Conservation (phyloP, 2,329 filamentous ascomycete genomes). For the Fusarium annulatum region DNA sequence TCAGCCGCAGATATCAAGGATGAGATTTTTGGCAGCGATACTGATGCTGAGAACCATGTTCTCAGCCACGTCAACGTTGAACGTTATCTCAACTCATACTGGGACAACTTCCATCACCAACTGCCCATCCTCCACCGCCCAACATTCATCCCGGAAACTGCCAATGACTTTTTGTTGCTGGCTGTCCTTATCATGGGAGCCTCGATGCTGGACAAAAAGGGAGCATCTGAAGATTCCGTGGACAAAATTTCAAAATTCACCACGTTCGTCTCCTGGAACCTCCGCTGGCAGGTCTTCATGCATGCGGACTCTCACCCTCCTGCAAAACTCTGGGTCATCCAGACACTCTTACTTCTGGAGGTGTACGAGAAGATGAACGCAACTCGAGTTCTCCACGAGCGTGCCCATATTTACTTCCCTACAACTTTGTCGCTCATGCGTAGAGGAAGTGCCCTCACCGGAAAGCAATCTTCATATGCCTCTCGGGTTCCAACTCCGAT, state of each 20-base stretch:
- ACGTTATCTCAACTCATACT: constrained; percentile 44
- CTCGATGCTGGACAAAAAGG: constrained; percentile 44
- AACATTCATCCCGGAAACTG: constrained; percentile 44
- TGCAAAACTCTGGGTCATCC: constrained; percentile 46
- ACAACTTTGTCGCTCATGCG: constrained; percentile 45
- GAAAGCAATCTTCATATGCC: constrained; percentile 44
- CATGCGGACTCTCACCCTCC: constrained; percentile 45
- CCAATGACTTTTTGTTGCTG: constrained; percentile 43
- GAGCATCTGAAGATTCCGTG: constrained; percentile 19
- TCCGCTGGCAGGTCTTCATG: constrained; percentile 46
- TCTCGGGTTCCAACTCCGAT: constrained; percentile 41
- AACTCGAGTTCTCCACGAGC: constrained; percentile 43
- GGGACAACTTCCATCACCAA: constrained; percentile 46
- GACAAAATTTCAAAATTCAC: constrained; percentile 46
- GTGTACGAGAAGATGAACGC: constrained; percentile 46
- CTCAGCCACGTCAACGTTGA: constrained; percentile 43
- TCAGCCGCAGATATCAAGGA: constrained; percentile 46
- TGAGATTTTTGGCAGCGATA: constrained; percentile 45
- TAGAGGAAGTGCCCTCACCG: constrained; percentile 43
- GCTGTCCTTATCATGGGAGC: constrained; percentile 46
- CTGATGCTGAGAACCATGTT: constrained; percentile 42
- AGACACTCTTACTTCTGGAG: constrained; percentile 43
- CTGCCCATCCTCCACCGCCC: constrained; percentile 43
- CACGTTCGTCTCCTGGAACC: constrained; percentile 45
- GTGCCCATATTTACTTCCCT: constrained; percentile 47